A percentile compares a stretch with the other conserved stretches of the same genome.
These are phyloP conservation scores for Ophiostoma ulmi DNA, from an alignment of 2,329 filamentous ascomycete genomes.

Conservation along the genomic window DNA sequence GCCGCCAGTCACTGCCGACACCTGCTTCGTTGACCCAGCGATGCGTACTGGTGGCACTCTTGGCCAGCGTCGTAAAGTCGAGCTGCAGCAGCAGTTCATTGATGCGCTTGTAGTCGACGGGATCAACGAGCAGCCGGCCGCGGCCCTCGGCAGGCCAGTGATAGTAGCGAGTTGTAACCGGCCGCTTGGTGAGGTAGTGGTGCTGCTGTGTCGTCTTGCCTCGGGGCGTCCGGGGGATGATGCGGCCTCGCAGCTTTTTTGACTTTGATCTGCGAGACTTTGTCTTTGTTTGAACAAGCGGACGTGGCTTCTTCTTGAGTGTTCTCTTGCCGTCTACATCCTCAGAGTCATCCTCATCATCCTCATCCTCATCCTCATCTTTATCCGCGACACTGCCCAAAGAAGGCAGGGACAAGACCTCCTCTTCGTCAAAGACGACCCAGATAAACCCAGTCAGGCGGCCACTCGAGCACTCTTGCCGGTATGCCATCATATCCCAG, in stretches of 20 bases:
- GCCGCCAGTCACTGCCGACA: conserved; percentile 49
- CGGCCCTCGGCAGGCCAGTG: conserved; percentile 58
- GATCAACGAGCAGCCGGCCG: conserved; percentile 59
- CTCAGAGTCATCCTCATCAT: no score
- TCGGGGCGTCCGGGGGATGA: conserved; percentile 58
- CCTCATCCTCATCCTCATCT: not conserved
- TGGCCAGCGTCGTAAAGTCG: conserved; percentile 63
- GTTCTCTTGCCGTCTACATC: not conserved
- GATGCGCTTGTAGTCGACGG: conserved; percentile 60
- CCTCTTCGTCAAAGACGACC: conserved; percentile 65
- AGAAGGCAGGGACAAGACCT: not conserved
- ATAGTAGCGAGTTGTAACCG: conserved; percentile 57
- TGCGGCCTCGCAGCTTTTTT: conserved; percentile 52
- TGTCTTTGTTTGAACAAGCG: not conserved
- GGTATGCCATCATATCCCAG: conserved; percentile 97
- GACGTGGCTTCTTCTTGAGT: not conserved
- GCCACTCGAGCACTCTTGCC: conserved; percentile 92
- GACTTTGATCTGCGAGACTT: conserved; percentile 13
- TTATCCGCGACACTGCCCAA: not conserved
- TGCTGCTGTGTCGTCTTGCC: conserved; percentile 54
- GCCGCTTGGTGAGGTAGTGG: conserved; percentile 44
- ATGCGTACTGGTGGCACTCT: conserved; percentile 58
- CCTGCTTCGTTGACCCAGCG: conserved; percentile 67
- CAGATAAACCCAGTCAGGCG: conserved; percentile 91
- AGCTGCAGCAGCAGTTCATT: conserved; percentile 66